Percentiles rank a stretch among this genome's conserved stretches.
phyloP scores from a whole-genome alignment of 208 protist genomes.

The Trypanosoma brucei region DNA sequence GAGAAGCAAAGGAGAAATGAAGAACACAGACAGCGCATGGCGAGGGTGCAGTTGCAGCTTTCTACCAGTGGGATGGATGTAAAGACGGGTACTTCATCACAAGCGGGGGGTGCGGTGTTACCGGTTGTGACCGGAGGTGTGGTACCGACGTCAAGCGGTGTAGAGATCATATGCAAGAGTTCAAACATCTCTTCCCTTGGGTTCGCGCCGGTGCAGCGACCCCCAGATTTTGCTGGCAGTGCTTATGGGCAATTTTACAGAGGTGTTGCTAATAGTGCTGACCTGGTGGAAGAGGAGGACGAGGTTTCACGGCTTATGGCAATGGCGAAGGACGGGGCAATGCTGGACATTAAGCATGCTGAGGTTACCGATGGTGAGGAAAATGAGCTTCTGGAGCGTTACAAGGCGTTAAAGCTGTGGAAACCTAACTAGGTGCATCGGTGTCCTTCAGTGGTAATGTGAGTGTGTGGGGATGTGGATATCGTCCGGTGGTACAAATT shows the following conservation, averaged over 20 bases:
- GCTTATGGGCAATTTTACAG: slow-evolving; percentile 11
- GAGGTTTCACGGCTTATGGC: slow-evolving; percentile 41
- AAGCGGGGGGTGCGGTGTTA: neutral
- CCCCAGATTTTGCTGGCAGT: slow-evolving; percentile 55
- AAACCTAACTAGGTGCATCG: slow-evolving; percentile 6
- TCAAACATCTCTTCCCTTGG: slow-evolving; percentile 75
- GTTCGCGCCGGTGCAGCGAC: slow-evolving; percentile 27
- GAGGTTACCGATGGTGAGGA: slow-evolving; percentile 45
- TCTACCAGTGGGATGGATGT: slow-evolving; percentile 1
- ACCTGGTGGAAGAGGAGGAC: slow-evolving; percentile 27
- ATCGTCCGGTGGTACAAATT: neutral
- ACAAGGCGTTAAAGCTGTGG: slow-evolving; percentile 36
- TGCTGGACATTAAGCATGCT: slow-evolving; percentile 44
- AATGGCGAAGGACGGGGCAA: slow-evolving; percentile 39
- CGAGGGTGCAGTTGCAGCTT: slow-evolving; percentile 16
- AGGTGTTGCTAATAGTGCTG: slow-evolving; percentile 1
- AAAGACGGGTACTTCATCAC: neutral
- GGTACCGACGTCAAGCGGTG: slow-evolving; percentile 31
- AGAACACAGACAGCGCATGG: slow-evolving; percentile 38
- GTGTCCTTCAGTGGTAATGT: no score
- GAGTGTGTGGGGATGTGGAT: slow-evolving; percentile 3
- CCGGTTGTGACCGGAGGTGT: slow-evolving; percentile 28
- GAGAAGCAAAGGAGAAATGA: slow-evolving; percentile 34
- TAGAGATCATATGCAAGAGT: slow-evolving; percentile 64
- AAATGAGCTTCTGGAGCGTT: slow-evolving; percentile 34